Evolutionary conservation across 768 basidiomycete genomes (phyloP).

Genomic region (Boletus vermiculosoides): DNA sequence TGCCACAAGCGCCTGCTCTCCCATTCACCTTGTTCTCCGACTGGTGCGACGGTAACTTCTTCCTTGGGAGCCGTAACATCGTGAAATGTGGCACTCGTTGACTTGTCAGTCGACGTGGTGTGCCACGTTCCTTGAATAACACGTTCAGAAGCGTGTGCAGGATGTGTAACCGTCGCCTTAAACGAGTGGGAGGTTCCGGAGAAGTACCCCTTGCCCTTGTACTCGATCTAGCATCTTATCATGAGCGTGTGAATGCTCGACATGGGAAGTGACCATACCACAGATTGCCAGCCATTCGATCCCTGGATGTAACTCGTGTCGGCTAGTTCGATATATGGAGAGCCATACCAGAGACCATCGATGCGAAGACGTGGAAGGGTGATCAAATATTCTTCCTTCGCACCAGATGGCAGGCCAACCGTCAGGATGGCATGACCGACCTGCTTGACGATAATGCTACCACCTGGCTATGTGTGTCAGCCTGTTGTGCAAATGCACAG

Average conservation of each 20-base stretch:
- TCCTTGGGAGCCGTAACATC: slow-evolving; percentile 74
- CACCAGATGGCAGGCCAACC: slow-evolving; percentile 55
- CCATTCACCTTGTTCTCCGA: slow-evolving; percentile 71
- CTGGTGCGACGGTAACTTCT: slow-evolving; percentile 63
- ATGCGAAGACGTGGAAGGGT: slow-evolving; percentile 91
- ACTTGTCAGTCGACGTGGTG: slow-evolving; percentile 51
- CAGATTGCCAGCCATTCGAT: slow-evolving; percentile 57
- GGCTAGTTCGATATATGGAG: slow-evolving; percentile 88
- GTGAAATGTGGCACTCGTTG: slow-evolving; percentile 60
- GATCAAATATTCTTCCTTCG: slow-evolving; percentile 75
- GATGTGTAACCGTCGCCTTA: slow-evolving; percentile 72
- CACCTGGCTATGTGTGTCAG: slow-evolving; percentile 39
- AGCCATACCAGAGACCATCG: slow-evolving; percentile 89
- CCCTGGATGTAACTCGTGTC: slow-evolving; percentile 79
- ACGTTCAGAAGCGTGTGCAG: slow-evolving; percentile 43
- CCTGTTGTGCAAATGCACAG: background rate
- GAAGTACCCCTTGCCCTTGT: slow-evolving; percentile 96
- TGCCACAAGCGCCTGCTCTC: slow-evolving; percentile 88
- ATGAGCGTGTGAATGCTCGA: slow-evolving; percentile 28
- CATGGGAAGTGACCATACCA: slow-evolving; percentile 33
- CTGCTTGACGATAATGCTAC: slow-evolving; percentile 86
- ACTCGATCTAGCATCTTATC: slow-evolving; percentile 65
- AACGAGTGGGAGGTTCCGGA: slow-evolving; percentile 90
- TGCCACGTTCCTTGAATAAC: slow-evolving; percentile 83
- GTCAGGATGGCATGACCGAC: slow-evolving; percentile 90